phyloP scores from a whole-genome alignment of 106 monocot species.

The Posidonia australis region DNA sequence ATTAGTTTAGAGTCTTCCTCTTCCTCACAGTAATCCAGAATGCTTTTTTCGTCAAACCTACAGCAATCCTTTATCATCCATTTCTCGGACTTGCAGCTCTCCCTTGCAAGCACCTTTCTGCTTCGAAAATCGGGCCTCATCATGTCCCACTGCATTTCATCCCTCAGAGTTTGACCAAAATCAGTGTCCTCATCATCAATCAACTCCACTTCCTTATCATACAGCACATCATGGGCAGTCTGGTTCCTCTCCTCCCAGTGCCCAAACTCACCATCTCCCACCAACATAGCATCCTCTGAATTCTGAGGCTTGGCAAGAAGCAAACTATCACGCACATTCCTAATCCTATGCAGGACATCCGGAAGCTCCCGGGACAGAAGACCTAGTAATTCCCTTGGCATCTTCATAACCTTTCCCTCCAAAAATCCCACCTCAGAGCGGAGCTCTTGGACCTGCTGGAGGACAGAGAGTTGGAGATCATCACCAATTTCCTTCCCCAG shows the following conservation, averaged over 20 bases:
- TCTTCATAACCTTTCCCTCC: slow-evolving; percentile 56
- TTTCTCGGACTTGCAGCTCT: slow-evolving; percentile 54
- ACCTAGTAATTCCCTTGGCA: slow-evolving; percentile 37
- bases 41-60: slow-evolving; percentile 85
- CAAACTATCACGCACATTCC: slow-evolving; percentile 22
- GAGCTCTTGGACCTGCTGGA: slow-evolving; percentile 69
- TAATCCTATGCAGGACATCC: slow-evolving; percentile 57
- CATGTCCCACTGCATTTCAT: slow-evolving; percentile 55
- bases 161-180: slow-evolving; percentile 52
- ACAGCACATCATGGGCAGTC: slow-evolving; percentile 38
- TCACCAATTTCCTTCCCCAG: slow-evolving; percentile 32
- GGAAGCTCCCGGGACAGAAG: slow-evolving; percentile 34
- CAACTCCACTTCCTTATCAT: slow-evolving; percentile 50
- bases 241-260: slow-evolving; percentile 51
- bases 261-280: slow-evolving; percentile 39
- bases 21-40: slow-evolving; percentile 60
- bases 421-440: slow-evolving; percentile 36
- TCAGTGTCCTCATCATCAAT: slow-evolving; percentile 71
- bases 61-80: slow-evolving; percentile 74
- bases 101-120: slow-evolving; percentile 51
- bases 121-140: slow-evolving; percentile 46
- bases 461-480: slow-evolving; percentile 31
- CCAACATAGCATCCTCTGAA: slow-evolving; percentile 29
- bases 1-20: slow-evolving; percentile 68
- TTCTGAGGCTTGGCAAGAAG: slow-evolving; percentile 16